phyloP scores from a whole-genome alignment of 148 eudicot species.

The Camellia japonica region DNA sequence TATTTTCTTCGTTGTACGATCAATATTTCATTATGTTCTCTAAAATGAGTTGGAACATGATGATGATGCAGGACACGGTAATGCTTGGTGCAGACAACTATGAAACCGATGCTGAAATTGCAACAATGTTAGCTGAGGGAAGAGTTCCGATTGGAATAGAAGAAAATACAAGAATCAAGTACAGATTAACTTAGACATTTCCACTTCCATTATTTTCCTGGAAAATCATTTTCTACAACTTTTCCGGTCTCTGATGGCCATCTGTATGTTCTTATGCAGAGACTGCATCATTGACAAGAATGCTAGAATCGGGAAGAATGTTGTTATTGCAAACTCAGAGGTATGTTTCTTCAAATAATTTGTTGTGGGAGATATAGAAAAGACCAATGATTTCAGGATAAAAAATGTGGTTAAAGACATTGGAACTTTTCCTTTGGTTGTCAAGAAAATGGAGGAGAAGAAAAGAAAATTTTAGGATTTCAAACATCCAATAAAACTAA shows the following conservation, averaged over 20 bases:
- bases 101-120: constrained; percentile 76
- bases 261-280: constrained; percentile 35
- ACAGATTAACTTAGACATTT: not conserved
- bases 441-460: not conserved
- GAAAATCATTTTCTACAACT: not conserved
- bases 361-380: not conserved
- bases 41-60: too few relatives aligned
- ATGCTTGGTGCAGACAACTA: constrained; percentile 98
- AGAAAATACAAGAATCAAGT: constrained; percentile 89
- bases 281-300: constrained; percentile 97
- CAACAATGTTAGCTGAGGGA: constrained; percentile 61
- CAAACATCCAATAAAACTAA: not conserved
- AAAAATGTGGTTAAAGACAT: not conserved
- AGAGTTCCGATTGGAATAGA: constrained; percentile 92
- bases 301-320: constrained; percentile 92
- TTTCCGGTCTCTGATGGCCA: constrained; percentile 2
- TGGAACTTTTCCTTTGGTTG: not conserved
- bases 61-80: constrained; percentile 71
- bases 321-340: constrained; percentile 79
- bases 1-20: too few relatives aligned
- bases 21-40: too few relatives aligned
- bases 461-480: not conserved
- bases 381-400: not conserved
- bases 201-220: not conserved
- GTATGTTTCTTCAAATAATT: constrained; percentile 28